Evolutionary conservation across 768 basidiomycete species (phyloP).

Genomic region (Boletales sp.): DNA sequence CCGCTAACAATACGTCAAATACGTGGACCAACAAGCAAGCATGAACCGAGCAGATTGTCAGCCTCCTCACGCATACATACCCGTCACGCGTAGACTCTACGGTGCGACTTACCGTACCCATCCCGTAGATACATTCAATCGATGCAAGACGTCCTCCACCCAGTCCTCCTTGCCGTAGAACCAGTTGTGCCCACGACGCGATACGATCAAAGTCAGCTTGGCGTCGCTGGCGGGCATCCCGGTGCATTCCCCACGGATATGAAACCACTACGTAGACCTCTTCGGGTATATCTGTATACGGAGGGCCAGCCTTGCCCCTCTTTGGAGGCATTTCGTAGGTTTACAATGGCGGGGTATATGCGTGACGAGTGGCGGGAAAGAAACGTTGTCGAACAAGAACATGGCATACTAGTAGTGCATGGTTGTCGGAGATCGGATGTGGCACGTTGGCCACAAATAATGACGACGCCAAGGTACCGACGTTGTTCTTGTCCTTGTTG

Average conservation of each 20-base stretch:
- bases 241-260: constrained; percentile 22
- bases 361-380: constrained; percentile 1
- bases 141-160: constrained; percentile 7
- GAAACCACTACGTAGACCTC: constrained; percentile 24
- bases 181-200: constrained; percentile 22
- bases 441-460: constrained; percentile 1
- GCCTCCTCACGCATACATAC: background rate
- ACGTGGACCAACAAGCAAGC: background rate
- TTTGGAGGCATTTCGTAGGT: constrained; percentile 13
- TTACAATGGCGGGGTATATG: background rate
- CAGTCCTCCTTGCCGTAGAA: constrained; percentile 20
- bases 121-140: constrained; percentile 23
- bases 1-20: constrained; percentile 13
- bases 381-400: background rate
- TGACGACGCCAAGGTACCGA: constrained; percentile 11
- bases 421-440: constrained; percentile 18
- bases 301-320: constrained; percentile 23
- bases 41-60: background rate
- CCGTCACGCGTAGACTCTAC: background rate
- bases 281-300: constrained; percentile 20
- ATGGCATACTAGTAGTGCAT: background rate
- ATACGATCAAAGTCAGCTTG: constrained; percentile 19
- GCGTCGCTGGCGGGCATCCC: constrained; percentile 3
- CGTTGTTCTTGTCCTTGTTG: background rate
- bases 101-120: constrained; percentile 29